Base-by-base conservation (phyloP, 768 basidiomycete genomes). In the Serendipita sp. region DNA sequence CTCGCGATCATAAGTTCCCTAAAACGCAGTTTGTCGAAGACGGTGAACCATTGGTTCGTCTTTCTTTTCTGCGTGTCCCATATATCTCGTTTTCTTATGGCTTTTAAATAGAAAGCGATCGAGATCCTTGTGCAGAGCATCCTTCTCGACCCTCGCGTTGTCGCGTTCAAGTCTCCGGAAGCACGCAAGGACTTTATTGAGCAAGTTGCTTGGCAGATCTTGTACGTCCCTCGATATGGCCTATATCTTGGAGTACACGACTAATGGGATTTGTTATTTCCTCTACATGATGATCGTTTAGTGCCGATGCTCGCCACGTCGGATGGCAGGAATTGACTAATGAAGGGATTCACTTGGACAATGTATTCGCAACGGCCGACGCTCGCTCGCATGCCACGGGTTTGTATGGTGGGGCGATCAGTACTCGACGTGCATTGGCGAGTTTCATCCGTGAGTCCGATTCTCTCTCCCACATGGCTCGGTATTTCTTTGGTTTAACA, bases 181-280 rank as follows among this genome's bases (percentile, higher is more conserved):
- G 56, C 56, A 10, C 18, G 56, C 16, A 60, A n/a, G n/a, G 56
- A 60, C 28, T 60, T 60, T 60, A 60, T n/a, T 10, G 56, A 60
- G 28, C 56, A 60, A 28, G 10, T 60, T 10, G 56, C 56, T 5
- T 60, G 56, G 56, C 56, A 60, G 35, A 60, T 60, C 56, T 60
- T 32, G 56, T 60, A 8, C 16, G 56, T 35, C 28, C 23, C 16
- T 11, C 23, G 23, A 23, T 23, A 23, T 16, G 13, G 10, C 11
- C 52, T 11, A 54, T 16, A 54, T 30, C 13, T 13, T 11, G 16
- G 52, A 30, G 11, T 11, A 11, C 52, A 54, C 15, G 52, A 16
- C 52, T 54, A 54, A 54, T 54, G 52, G 16, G 10, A 16, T 54
- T 30, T 30, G 23, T 23, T 23, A 23, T 23, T 23, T 23, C 23